Base-by-base conservation (phyloP, 805 yeast species). In the Candida silvicultrix region DNA sequence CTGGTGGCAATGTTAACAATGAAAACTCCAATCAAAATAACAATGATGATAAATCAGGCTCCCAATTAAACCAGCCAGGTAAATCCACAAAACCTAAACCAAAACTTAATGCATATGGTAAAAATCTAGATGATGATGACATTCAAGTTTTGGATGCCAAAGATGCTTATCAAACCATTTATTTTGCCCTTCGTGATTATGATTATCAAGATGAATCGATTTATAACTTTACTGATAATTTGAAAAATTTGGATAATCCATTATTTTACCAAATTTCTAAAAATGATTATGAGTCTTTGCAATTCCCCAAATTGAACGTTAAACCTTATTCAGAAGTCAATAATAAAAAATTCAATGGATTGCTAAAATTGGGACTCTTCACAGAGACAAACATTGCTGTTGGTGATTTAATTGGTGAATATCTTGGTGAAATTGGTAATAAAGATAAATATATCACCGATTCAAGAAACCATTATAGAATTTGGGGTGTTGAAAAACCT, bases 391-490 rank as follows among this genome's bases (percentile, higher is more conserved):
- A 49, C 0, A 63, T 83, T 18, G 70, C 74, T 1, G 64, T 68
- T 38, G 77, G 74, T 18, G 73, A 78, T 1, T 67, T 77, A 4
- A 63, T 89, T 8, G 67, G 73, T 22, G 89, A 87, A 59, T 73
- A 80, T 47, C 62, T 80, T 8, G 98, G 98, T 7, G 90, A 85
- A 53, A 63, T 92, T 2, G 83, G 81, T 51, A 69, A 77, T 44
- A 83, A 81, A 53, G 71, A 74, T 23, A 78, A 75, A 54, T 90
- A 90, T 61, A 73, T 76, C 19, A 59, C 63, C 2, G 85, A 88
- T 55, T 73, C 80, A 22, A 70, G 79, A 45, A 92, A 90, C 63
- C 96, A 89, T 59, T 92, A 89, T 64, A 64, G 80, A 52, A 59
- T 75, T 16, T 80, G 81, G 83, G 97, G 83, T 7, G 83, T 83